Evolutionary conservation across 331 rosid genomes (phyloP), one percentile per base, ranked within the genome.

Genomic region (Pyrus hybrid): DNA sequence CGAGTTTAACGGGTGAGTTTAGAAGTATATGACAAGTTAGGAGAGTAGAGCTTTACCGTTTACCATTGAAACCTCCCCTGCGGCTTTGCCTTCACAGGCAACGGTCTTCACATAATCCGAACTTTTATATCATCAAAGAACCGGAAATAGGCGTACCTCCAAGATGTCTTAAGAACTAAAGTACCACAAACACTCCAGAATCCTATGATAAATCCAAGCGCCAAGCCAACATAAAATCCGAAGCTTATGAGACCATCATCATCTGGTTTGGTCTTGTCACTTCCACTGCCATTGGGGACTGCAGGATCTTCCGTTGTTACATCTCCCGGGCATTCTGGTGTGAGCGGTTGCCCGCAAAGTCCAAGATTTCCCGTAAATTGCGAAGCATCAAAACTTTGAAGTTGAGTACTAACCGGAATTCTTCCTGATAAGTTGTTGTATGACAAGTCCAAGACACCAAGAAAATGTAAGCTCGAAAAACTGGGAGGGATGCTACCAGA

Each of bases 111-210:
- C 63, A 57, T 21, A 57, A 57, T 57, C 26, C 17, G 6, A 21
- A 4, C 63, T 57, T 21, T 57, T 57, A 75, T n/a, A 32, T 72
- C 32, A 66, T 72, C 63, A 45, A 77, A 6, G 64, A 73, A 68
- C 11, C 8, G 35, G 63, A 81, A 73, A 33, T 81, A 81, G 7
- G 83, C 73, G 28, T 70, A 63, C 21, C 80, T 32, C 83, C 79
- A 79, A 14, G 72, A 60, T 2, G 53, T 45, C 5, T 71, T 83
- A 0, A 75, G 20, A 4, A 80, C 1, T 22, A 77, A 49, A 16
- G 84, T 28, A 6, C 76, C 82, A 43, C 61, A 77, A 37, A 64
- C 17, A 9, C 83, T 79, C 79, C 85, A 80, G 7, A 80, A 84
- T 49, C 83, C 76, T 5, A 49, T 7, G 22, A 61, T 12, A 28